Evolutionary conservation across 345 rosid species (phyloP), one percentile per base, ranked within the genome.

Genomic region (Atalantia buxifolia): DNA sequence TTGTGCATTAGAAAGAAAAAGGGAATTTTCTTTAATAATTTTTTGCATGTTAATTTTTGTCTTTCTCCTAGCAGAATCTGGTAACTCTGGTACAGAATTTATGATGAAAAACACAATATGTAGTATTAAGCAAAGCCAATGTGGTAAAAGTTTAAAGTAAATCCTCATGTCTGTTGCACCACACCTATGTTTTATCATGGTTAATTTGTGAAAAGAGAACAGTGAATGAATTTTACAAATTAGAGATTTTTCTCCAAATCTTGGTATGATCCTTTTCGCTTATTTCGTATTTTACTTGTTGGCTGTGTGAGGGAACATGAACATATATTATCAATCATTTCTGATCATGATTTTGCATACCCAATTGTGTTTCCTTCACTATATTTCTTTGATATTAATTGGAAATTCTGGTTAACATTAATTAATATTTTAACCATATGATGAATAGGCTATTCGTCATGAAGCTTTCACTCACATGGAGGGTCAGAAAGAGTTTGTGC

Each of bases 391-490:
- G 1, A 27, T 66, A 60, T 73, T 35, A 62, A 62, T 63, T 48
- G 16, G 64, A 33, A 65, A 45, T 78, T 27, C 25, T 74, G 19
- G 55, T 74, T 19, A 4, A 35, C 65, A 18, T 42, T 25, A 71
- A 60, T 67, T 63, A 45, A 45, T 68, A 64, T 77, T 45, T 57
- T 61, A 57, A 60, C 57, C 36, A 53, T 33, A 53, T 28, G 66
- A 71, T 78, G 81, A 50, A 82, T 84, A 96, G 99, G 99, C 99
- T 85, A 94, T 96, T 86, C 95, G 98, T 57, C 99, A 96, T 89
- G 99, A 96, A 89, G 99, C 99, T 84, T 96, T 89, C 82, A 96
- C 99, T 6, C 98, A 96, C 85, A 90, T 90, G 88, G 98, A 96
- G 80, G 93, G 97, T 70, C 92, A 84, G 77, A 96, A 96, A 87